These are phyloP conservation scores for Cicer pinnatifidum DNA, from an alignment of 306 rosid species.

Conservation along the genomic window DNA sequence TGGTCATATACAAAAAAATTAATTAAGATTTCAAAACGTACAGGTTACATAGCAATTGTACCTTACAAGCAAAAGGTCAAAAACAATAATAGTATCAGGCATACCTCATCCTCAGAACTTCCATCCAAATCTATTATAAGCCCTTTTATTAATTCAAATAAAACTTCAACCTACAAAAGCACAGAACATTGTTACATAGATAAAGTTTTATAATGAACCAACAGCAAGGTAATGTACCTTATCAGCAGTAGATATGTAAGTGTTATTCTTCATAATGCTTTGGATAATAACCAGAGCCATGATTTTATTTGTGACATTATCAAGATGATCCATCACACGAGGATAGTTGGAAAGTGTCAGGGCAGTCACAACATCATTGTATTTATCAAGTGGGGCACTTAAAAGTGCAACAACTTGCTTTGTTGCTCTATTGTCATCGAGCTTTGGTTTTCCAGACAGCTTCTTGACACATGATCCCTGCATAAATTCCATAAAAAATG, in stretches of 20 bases:
- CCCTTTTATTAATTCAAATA: conserved; percentile 91
- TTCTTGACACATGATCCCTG: conserved; percentile 96
- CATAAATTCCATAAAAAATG: conserved; percentile 35
- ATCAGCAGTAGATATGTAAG: conserved; percentile 76
- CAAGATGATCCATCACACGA: conserved; percentile 88
- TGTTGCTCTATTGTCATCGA: conserved; percentile 86
- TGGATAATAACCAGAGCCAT: conserved; percentile 96
- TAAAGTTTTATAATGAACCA: conserved; percentile 38
- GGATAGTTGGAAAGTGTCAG: conserved; percentile 91
- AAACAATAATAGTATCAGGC: conserved; percentile 27
- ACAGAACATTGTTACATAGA: conserved; percentile 23
- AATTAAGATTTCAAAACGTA: conserved; percentile 18
- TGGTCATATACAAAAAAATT: conserved; percentile 18
- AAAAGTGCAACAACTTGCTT: conserved; percentile 96
- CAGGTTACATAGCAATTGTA: conserved; percentile 15
- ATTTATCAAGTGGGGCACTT: conserved; percentile 97
- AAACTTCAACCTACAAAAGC: conserved; percentile 78
- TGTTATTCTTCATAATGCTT: conserved; percentile 90
- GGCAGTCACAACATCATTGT: conserved; percentile 88
- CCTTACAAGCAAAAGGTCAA: conserved; percentile 15
- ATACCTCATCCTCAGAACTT: conserved; percentile 73
- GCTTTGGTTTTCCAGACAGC: conserved; percentile 87
- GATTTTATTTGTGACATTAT: conserved; percentile 79
- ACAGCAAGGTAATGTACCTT: conserved; percentile 60
- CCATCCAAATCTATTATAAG: conserved; percentile 89